Evolutionary conservation across 2,329 filamentous ascomycete species (phyloP), one percentile per base, ranked within the genome.

Genomic region (Colletotrichum filicis): DNA sequence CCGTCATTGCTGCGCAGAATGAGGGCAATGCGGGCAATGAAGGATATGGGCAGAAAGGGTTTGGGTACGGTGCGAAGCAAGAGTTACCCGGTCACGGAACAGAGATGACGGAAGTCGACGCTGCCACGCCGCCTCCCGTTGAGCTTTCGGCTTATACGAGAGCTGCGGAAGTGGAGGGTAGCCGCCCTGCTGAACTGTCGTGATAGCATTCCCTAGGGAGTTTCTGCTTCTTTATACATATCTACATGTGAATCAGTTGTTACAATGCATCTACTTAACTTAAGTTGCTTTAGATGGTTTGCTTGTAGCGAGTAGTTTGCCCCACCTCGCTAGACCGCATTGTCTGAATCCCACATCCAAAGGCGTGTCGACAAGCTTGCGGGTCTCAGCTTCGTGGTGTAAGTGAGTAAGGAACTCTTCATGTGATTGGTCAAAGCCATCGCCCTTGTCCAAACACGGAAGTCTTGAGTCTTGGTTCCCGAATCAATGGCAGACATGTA

Each of bases 1-100:
- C 22, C 8, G 66, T n/a, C 6, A 8, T 16, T 2, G 49, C 32
- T 16, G 42, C 65, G 3, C 58, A 62, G 22, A 12, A 4, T 6
- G 49, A 56, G 19, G 12, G 16, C 5, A 6, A 1, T 24, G 7
- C n/a, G n/a, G 16, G 5, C 1, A 30, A 46, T 12, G 19, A 30
- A 30, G 46, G 11, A 9, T 22, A 35, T 24, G 24, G 56, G 22
- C 32, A 58, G 19, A 66, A 59, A 37, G 55, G 53, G 11, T 16
- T 19, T 1, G 67, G 59, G 16, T 69, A 65, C 19, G 67, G 66
- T 30, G 32, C 53, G 2, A 70, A 70, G 22, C 67, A 70, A 24
- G 67, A 70, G 9, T 60, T 70, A 1, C 53, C 67, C 16, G 67
- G 61, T 4, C 61, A 66, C 14, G 4, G 35, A 0, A 24, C 30